Base-by-base conservation (phyloP, 768 basidiomycete species). In the Suillus hirtellus region DNA sequence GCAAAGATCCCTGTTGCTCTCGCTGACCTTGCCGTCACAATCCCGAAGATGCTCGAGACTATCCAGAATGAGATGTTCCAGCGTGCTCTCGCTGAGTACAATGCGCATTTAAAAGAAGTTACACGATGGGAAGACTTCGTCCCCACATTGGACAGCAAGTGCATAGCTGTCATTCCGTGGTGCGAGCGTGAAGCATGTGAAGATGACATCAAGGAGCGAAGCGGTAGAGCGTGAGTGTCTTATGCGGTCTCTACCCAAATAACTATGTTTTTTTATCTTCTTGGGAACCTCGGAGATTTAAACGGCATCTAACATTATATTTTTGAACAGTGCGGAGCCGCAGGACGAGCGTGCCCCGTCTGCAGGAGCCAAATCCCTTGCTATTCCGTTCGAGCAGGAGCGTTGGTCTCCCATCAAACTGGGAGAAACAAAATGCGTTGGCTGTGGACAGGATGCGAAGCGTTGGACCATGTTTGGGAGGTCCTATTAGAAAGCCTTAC, bases 391-490 rank as follows among this genome's bases (percentile, higher is more conserved):
- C 74, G 92, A 98, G 70, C 97, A 99, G 77, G 82, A 79, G 3
- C 86, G 84, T 43, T 99, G 89, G 87, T 81, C 87, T 7, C 79
- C 86, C 38, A 92, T 96, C 75, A 88, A 90, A 69, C 84, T 82
- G 54, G 92, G 93, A 61, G 85, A 91, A 79, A 96, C 92, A 37
- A 94, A 90, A 72, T 99, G 97, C 76, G 84, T 92, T 60, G 92
- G 86, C 14, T 99, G 97, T 75, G 92, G 89, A 37, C 81, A 84
- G 65, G 87, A 92, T 70, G 92, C 95, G 62, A 98, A 97, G 80
- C 84, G 92, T 70, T 98, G 95, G 95, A 96, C 96, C 67, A 81
- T 99, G 85, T 99, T 99, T 77, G 97, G 97, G 44, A 82, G 93
- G 69, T 91, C 89, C 24, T 94, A 93, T 72, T 94, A 84, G 74